Evolutionary conservation across 73 alveolate species (phyloP), one percentile per base, ranked within the genome.

Genomic region (Breviolum minutum): DNA sequence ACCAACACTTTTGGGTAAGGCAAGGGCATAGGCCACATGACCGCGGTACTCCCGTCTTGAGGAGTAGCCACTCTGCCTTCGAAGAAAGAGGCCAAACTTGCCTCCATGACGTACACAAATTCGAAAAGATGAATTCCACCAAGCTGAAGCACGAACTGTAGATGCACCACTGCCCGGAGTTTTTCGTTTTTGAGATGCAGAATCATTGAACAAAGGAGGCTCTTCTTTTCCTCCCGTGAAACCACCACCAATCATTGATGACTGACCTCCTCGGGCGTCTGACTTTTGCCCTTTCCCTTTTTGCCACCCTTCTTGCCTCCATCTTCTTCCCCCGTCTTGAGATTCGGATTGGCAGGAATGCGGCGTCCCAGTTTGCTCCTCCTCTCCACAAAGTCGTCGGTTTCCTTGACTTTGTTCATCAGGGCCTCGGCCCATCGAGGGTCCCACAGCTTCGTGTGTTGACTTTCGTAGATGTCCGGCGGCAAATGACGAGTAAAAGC

Each of bases 11-110:
- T 66, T 69, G 95, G 95, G 66, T 20, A 87, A 0, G 95, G 95
- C 40, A 87, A 27, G 3, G 95, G 95, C 95, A 87, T 63, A 22
- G 95, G 95, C 81, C 81, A 87, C 27, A 63, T 16, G 11, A 14
- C 19, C 4, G 40, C 95, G 95, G 95, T 87, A 22, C 81, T 32
- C 48, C 9, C 32, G 20, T 24, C 32, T 20, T 30, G 29, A n/a
- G 83, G 22, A 26, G 66, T 32, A 13, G 95, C 66, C 66, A 82
- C 48, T 62, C 16, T 70, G 6, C 80, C n/a, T n/a, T n/a, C 29
- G 48, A 19, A 64, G 48, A 87, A 70, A 48, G 82, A 62, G 12
- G 26, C 40, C 20, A 87, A 87, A 16, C 9, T 63, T 8, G 83
- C 30, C 27, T 0, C 64, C 66, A 12, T 11, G 13, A 0, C 32